Base-by-base conservation (phyloP, 257 asterid genomes). In the Cynanchum wilfordii region DNA sequence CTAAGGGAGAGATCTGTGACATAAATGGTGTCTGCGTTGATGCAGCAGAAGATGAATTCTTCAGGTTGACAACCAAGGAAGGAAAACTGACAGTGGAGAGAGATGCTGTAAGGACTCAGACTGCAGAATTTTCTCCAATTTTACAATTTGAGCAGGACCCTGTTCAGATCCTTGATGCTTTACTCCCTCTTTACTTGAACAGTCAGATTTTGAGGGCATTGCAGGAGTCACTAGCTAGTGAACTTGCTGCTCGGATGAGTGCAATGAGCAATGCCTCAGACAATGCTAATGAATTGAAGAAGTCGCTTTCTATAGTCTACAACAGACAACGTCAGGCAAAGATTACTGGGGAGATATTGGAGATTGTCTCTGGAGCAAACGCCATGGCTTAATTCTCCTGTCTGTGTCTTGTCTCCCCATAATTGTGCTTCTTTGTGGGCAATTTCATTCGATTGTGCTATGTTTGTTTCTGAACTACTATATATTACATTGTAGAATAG, bases 81-180 rank as follows among this genome's bases (percentile, higher is more conserved):
- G 97, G 98, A 38, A 93, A 87, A 78, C 72, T 93, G 78, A 90
- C 96, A 0, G 93, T 89, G 77, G 97, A 93, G 79, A 84, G 98
- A 76, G 97, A 90, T 52, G 63, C 72, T 20, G 72, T 88, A 72
- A 89, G 92, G 86, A 82, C 90, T 12, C 47, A 83, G 59, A 90
- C 97, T 0, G 3, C 78, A 0, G 96, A 90, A 12, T 89, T 93
- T 64, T 93, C 95, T 0, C 88, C 98, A 6, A 90, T 93, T 66
- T 78, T 93, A 90, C 97, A 89, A 70, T 90, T 90, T 67, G 97
- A 93, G 85, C 98, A 87, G 85, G 98, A 93, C 81, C 97, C 98
- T 0, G 90, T 86, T 55, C 93, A 87, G 86, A 90, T 93, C 69
- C 97, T 90, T 10, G 97, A 93, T 74, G 97, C 97, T 3, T 72